Evolutionary conservation across 148 eudicot genomes (phyloP).

Genomic region (Vaccinium vitisidaea): DNA sequence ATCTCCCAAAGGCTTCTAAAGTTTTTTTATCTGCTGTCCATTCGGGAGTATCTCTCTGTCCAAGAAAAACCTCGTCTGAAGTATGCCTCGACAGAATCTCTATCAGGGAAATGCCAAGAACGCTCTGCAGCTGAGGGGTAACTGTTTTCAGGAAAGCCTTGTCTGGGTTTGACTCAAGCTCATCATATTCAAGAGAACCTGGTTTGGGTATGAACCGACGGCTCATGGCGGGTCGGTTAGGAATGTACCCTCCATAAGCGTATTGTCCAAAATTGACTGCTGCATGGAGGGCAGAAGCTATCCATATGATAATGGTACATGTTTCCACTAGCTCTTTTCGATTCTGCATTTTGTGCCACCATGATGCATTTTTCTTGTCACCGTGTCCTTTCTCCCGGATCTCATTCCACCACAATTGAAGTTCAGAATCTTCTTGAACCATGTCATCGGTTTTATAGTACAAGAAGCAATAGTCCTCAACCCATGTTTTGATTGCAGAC

Average conservation of each 20-base stretch:
- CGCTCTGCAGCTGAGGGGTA: conserved; percentile 55
- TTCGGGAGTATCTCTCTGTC: conserved; percentile 59
- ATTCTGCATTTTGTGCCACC: conserved; percentile 83
- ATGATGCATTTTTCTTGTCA: conserved; percentile 66
- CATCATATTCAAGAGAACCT: conserved; percentile 57
- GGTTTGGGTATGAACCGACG: conserved; percentile 69
- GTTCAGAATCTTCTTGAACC: conserved; percentile 55
- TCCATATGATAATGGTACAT: conserved; percentile 75
- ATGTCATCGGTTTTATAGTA: conserved; percentile 54
- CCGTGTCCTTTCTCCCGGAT: conserved; percentile 67
- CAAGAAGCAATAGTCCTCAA: conserved; percentile 55
- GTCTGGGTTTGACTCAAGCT: conserved; percentile 57
- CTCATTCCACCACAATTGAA: conserved; percentile 82
- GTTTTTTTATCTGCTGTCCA: conserved; percentile 63
- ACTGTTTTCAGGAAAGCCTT: conserved; percentile 57
- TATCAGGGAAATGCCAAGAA: conserved; percentile 65
- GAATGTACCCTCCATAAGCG: conserved; percentile 75
- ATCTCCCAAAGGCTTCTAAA: conserved; percentile 55
- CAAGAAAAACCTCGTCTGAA: conserved; percentile 76
- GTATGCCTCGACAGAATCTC: conserved; percentile 84
- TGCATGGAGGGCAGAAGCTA: conserved; percentile 85
- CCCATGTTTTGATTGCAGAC: conserved; percentile 80
- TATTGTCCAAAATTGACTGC: conserved; percentile 87
- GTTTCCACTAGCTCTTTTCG: conserved; percentile 44
- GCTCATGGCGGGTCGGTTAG: conserved; percentile 75